Conservation (phyloP, 2,329 filamentous ascomycete genomes). For the Akanthomyces dipterigenus region DNA sequence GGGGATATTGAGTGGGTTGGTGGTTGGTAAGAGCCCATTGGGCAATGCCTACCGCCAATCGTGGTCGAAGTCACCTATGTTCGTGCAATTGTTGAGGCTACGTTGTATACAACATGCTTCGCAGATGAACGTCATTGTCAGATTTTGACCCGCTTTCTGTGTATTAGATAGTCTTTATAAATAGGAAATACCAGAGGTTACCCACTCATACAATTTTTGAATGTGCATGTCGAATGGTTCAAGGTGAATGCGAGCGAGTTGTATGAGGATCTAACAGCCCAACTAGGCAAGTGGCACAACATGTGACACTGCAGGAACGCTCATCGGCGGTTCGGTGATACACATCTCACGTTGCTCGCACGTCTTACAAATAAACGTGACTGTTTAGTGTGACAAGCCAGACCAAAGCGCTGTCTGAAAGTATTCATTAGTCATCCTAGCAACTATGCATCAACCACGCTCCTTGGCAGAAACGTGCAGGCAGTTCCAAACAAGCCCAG, state of each 20-base stretch:
- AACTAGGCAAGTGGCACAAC: background rate
- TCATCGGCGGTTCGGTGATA: background rate
- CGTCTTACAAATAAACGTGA: background rate
- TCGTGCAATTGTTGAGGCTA: constrained; percentile 11
- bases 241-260: no score
- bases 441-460: constrained; percentile 49
- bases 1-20: constrained; percentile 92
- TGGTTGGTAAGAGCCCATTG: constrained; percentile 62
- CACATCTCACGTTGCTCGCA: background rate
- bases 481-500: constrained; percentile 74
- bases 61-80: constrained; percentile 44
- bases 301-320: background rate
- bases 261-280: background rate
- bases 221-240: background rate
- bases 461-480: constrained; percentile 82
- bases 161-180: constrained; percentile 35
- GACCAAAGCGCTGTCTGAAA: background rate
- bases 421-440: background rate
- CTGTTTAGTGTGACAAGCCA: background rate
- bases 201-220: constrained; percentile 42
- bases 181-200: constrained; percentile 59
- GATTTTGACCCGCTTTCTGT: constrained; percentile 57
- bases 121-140: constrained; percentile 15
- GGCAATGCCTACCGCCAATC: constrained; percentile 43
- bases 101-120: constrained; percentile 10